Base-by-base conservation (phyloP, 208 protist species). In the Acanthamoeba triangularis region DNA sequence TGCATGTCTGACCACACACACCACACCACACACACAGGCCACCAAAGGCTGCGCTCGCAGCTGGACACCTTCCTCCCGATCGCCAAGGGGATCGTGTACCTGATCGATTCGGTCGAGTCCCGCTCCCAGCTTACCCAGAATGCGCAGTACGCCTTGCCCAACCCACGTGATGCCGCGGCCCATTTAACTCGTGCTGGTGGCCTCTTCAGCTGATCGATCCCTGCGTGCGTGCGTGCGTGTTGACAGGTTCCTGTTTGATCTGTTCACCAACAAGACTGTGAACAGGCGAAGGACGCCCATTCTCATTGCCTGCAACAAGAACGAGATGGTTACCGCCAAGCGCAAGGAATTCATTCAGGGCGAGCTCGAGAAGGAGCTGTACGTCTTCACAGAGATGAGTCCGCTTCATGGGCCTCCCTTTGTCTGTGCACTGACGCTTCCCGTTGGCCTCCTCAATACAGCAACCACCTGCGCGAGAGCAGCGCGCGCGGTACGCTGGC, bases 291-390 rank as follows among this genome's bases (percentile, higher is more conserved):
- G 44, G 61, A 54, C 35, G 20, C 87, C 87, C 23, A 56, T 93
- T 25, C 87, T 93, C 30, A 74, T 93, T 16, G 87, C 41, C 16
- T 93, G 87, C 61, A 93, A 93, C 61, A 93, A 93, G 87, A 93
- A 13, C 61, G 87, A 93, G 87, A 93, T 93, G 87, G 35, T 93
- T 35, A 93, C 87, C 35, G 87, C 87, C 87, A 76, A 49, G 63
- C 52, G 61, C 67, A 93, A 93, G 63, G 87, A 93, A 7, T 67
- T 56, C 44, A 93, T 74, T 37, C 87, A 93, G 63, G 23, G 37
- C 52, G 87, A 76, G 35, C 87, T 93, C 28, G 87, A 93, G 87
- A 76, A 93, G 63, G 87, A 93, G 35, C 35, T 93, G 87, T 93
- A 93, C 87, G 54, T 67, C n/a, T 16, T 10, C 56, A 7, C 25